Percentiles rank a stretch among this genome's conserved stretches.
These are phyloP conservation scores for Oidiodendron maius DNA, from an alignment of 495 filamentous ascomycete species.

Conservation along the genomic window DNA sequence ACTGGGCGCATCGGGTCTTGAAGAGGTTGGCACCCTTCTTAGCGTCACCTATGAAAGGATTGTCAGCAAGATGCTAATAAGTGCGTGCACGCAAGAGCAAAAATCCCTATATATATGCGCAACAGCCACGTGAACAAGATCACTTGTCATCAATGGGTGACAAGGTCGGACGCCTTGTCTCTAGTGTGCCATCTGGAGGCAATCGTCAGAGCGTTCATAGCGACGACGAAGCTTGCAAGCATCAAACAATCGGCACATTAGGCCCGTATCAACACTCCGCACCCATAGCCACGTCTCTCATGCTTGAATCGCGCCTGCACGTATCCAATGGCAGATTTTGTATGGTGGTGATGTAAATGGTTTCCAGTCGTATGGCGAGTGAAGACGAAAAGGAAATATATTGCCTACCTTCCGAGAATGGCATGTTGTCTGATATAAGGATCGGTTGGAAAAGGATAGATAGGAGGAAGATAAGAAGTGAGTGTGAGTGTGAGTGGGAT, in stretches of 20 bases:
- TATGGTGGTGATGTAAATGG: slow-evolving; percentile 7
- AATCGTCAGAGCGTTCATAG: slow-evolving; percentile 3
- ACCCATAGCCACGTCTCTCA: not conserved
- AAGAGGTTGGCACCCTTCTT: slow-evolving; percentile 99
- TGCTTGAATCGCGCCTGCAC: not conserved
- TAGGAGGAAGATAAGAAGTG: slow-evolving; percentile 6
- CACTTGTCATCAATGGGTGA: too few relatives aligned
- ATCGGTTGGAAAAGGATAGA: slow-evolving; percentile 5
- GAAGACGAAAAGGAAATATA: slow-evolving; percentile 11
- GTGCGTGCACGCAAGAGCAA: too few relatives aligned
- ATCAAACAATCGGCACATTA: not conserved
- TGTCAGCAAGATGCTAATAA: not conserved
- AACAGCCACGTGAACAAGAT: too few relatives aligned
- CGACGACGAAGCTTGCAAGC: not conserved
- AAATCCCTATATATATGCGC: too few relatives aligned
- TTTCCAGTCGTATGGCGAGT: not conserved
- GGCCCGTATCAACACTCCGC: not conserved
- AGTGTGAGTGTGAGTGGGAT: slow-evolving; percentile 25
- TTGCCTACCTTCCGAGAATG: slow-evolving; percentile 30
- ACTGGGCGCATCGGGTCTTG: slow-evolving; percentile 98
- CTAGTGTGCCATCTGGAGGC: not conserved
- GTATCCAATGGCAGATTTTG: slow-evolving; percentile 6
- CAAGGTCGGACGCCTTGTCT: too few relatives aligned
- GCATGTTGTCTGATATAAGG: slow-evolving; percentile 13
- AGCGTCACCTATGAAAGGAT: slow-evolving; percentile 61